phyloP scores from a whole-genome alignment of 306 rosid genomes.

The Malus sieversii region DNA sequence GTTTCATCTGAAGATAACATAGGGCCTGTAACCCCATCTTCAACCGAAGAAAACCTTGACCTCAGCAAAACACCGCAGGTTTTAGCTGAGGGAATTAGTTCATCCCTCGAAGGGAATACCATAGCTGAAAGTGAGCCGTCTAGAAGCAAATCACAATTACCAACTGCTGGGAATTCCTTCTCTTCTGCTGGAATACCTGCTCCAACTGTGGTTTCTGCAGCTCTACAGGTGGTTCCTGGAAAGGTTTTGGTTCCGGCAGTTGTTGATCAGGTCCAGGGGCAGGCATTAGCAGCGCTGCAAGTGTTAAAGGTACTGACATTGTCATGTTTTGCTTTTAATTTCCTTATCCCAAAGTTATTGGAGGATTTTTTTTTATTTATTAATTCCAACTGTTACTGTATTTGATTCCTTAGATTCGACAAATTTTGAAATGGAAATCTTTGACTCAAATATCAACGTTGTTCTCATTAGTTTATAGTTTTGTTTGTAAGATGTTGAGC shows the following conservation, averaged over 20 bases:
- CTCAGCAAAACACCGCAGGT: conserved; percentile 27
- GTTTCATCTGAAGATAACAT: conserved; percentile 21
- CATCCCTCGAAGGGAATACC: conserved; percentile 36
- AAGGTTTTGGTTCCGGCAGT: conserved; percentile 89
- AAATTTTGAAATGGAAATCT: not conserved
- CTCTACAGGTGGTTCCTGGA: conserved; percentile 68
- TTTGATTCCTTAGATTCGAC: not conserved
- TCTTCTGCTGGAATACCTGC: conserved; percentile 94
- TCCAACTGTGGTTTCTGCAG: conserved; percentile 79
- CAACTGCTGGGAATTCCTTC: conserved; percentile 52
- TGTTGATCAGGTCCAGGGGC: conserved; percentile 96
- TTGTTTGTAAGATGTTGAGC: not conserved
- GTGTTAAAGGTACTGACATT: conserved; percentile 63
- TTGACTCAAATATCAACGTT: not conserved
- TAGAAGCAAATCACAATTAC: conserved; percentile 42
- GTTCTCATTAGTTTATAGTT: not conserved
- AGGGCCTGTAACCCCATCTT: conserved; percentile 30
- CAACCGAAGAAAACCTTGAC: conserved; percentile 33
- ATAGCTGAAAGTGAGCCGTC: conserved; percentile 23
- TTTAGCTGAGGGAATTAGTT: conserved; percentile 34
- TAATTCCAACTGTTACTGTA: no score
- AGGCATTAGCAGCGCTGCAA: conserved; percentile 88
- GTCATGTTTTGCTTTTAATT: not conserved
- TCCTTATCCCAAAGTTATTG: not conserved
- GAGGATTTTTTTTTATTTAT: no score